Percentiles rank a stretch among this genome's conserved stretches.
phyloP scores from a whole-genome alignment of 139 green algal genomes.

The Micractinium conductrix region DNA sequence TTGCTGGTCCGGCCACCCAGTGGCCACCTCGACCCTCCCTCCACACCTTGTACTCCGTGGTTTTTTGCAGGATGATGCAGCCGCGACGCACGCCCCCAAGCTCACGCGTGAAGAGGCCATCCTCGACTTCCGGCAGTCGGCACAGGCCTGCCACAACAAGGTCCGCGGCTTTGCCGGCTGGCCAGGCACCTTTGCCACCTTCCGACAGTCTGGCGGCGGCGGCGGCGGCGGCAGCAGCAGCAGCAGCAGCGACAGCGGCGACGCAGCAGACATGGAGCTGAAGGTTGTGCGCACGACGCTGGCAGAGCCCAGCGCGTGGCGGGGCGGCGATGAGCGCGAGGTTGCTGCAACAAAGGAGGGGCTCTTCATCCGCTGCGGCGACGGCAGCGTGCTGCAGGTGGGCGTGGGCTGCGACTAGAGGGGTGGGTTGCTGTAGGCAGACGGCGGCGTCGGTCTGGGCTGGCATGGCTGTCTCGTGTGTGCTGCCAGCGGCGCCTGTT shows the following conservation, averaged over 20 bases:
- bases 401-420: neutral
- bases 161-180: constrained; percentile 85
- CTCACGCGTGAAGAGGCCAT: constrained; percentile 75
- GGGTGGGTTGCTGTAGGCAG: neutral
- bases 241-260: constrained; percentile 4
- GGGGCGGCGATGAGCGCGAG: neutral
- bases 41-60: too few species aligned
- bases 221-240: too few species aligned
- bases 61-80: constrained; percentile 75
- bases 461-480: neutral
- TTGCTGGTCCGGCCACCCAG: too few species aligned
- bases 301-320: neutral
- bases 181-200: constrained; percentile 73
- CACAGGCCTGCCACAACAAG: constrained; percentile 80
- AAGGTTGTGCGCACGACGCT: constrained; percentile 57
- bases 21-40: too few species aligned
- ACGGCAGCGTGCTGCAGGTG: constrained; percentile 56
- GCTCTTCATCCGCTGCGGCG: constrained; percentile 55
- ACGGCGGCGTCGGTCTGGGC: neutral
- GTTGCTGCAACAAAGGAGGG: constrained; percentile 22
- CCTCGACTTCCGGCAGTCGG: constrained; percentile 75
- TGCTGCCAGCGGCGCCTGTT: neutral
- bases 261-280: constrained; percentile 28
- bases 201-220: constrained; percentile 48
- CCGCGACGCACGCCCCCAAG: constrained; percentile 83